Base-by-base conservation (phyloP, 257 asterid genomes). In the Verbascum thapsus region DNA sequence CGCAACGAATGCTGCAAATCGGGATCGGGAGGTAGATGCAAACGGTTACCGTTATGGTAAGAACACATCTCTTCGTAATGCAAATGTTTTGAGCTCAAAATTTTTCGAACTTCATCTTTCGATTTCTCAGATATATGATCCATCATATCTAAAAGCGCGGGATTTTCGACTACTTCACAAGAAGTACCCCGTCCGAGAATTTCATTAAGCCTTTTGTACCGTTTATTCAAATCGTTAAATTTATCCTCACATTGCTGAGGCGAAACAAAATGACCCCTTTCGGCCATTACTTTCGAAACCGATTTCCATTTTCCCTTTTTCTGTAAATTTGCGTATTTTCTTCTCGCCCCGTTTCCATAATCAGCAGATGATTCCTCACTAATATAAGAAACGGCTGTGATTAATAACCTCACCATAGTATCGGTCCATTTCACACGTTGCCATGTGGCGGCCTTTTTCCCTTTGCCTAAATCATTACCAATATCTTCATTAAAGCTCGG, bases 161-260 rank as follows among this genome's bases (percentile, higher is more conserved):
- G 89, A 51, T 80, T 77, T 60, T 80, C 89, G 13, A 83, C 86
- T 22, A 83, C 84, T 58, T 73, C 73, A 44, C 86, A 83, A 10
- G 82, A 74, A 53, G 82, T 75, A 44, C 80, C 89, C 42, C 84
- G 70, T 44, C 89, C 86, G 11, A 80, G 83, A 12, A 83, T 77
- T 49, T 83, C 89, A 55, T 83, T 80, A 59, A 83, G 74, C 60
- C 80, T 77, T 72, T 83, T 83, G 67, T 83, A 83, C 71, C 86
- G 66, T 67, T 83, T 83, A 67, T 81, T 81, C 54, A 81, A 70
- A 63, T 80, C 86, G 59, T 80, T 80, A 55, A 80, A 80, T 67
- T 80, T 82, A 66, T 82, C 88, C 72, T 83, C 88, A 39, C 88
- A 83, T 64, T 83, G 89, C 70, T 83, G 89, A 37, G 89, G 89